A percentile compares a stretch with the other conserved stretches of the same genome.
These are phyloP conservation scores for Talaromyces verruculosus DNA, from an alignment of 2,329 filamentous ascomycete species.

Conservation along the genomic window DNA sequence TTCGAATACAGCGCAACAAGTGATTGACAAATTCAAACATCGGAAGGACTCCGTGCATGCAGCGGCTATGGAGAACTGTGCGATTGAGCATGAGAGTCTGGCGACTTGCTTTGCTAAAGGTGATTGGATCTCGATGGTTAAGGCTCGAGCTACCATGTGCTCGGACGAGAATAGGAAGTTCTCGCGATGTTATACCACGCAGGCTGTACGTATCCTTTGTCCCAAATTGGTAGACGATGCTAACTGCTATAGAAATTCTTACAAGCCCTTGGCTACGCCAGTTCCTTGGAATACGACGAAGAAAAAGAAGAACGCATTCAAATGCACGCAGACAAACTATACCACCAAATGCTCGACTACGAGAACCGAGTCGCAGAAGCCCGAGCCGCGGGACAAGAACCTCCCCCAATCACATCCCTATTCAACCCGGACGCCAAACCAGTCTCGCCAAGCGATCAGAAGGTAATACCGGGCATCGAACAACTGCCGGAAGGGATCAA, in stretches of 20 bases:
- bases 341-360: constrained; percentile 80
- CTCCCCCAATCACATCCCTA: constrained; percentile 46
- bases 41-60: constrained; percentile 73
- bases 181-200: constrained; percentile 84
- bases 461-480: constrained; percentile 39
- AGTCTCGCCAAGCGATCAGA: constrained; percentile 17
- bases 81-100: constrained; percentile 79
- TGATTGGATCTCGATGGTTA: constrained; percentile 59
- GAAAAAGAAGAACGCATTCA: constrained; percentile 84
- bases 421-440: constrained; percentile 41
- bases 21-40: constrained; percentile 81
- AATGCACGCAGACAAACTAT: constrained; percentile 91
- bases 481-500: constrained; percentile 38
- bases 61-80: constrained; percentile 90
- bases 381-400: constrained; percentile 42
- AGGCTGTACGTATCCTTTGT: constrained; percentile 58
- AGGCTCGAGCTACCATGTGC: constrained; percentile 70
- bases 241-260: constrained; percentile 66
- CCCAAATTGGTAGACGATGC: too few species aligned
- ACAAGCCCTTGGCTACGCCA: constrained; percentile 84
- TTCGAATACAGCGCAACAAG: constrained; percentile 75
- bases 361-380: constrained; percentile 70
- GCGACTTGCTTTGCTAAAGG: constrained; percentile 78
- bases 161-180: constrained; percentile 72
- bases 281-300: constrained; percentile 61